Percentiles rank a stretch among this genome's conserved stretches.
These are phyloP conservation scores for Friedmanniomyces endolithicus DNA, from an alignment of 495 filamentous ascomycete genomes.

Conservation along the genomic window DNA sequence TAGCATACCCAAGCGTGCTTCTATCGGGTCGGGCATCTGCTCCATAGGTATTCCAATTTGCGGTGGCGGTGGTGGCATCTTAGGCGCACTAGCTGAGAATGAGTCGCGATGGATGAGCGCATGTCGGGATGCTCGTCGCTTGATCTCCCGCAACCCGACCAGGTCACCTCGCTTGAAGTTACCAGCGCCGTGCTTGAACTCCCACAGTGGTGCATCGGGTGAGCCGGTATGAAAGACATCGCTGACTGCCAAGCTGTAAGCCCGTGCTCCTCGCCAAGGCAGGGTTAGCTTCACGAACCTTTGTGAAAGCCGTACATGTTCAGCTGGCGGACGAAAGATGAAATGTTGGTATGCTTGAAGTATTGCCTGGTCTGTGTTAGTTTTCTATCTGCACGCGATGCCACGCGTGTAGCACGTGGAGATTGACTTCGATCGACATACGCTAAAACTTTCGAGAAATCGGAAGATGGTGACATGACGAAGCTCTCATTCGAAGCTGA, in stretches of 20 bases:
- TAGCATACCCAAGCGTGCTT: slow-evolving; percentile 60
- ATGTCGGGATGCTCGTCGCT: slow-evolving; percentile 89
- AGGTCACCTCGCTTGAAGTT: slow-evolving; percentile 94
- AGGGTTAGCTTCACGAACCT: slow-evolving; percentile 45
- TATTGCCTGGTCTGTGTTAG: slow-evolving; percentile 52
- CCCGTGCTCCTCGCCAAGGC: background rate
- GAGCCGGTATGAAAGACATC: slow-evolving; percentile 96
- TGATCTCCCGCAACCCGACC: slow-evolving; percentile 85
- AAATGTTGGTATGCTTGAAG: slow-evolving; percentile 99
- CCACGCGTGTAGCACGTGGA: slow-evolving; percentile 17
- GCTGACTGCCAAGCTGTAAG: slow-evolving; percentile 52
- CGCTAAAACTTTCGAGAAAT: slow-evolving; percentile 98
- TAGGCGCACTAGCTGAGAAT: slow-evolving; percentile 54
- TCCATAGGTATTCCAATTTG: slow-evolving; percentile 68
- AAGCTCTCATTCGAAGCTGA: slow-evolving; percentile 89
- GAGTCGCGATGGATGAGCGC: slow-evolving; percentile 92
- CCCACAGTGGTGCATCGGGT: slow-evolving; percentile 93
- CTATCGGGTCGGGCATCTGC: slow-evolving; percentile 48
- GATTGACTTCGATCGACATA: slow-evolving; percentile 33
- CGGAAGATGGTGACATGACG: slow-evolving; percentile 91
- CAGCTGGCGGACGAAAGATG: slow-evolving; percentile 91
- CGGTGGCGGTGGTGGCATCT: slow-evolving; percentile 60
- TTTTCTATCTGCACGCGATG: background rate
- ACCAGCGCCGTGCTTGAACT: slow-evolving; percentile 97
- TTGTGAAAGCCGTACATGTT: slow-evolving; percentile 99